Evolutionary conservation across 2,329 filamentous ascomycete genomes (phyloP).

Genomic region (Curvularia verruculosa): DNA sequence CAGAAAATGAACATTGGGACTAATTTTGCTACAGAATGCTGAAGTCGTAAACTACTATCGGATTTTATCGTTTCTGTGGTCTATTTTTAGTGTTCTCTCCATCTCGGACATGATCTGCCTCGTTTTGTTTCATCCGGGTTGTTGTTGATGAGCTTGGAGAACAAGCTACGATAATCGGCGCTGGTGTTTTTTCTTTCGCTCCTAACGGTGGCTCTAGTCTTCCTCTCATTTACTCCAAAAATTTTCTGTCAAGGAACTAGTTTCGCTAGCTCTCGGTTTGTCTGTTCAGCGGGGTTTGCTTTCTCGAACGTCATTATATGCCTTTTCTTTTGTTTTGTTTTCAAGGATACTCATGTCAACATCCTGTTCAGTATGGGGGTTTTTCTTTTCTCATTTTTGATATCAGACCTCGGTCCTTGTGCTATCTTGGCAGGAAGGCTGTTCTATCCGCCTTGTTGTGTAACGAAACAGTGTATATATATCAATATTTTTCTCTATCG

Average conservation of each 20-base stretch:
- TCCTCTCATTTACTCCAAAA: background rate
- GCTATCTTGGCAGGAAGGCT: background rate
- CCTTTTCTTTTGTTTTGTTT: background rate
- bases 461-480: background rate
- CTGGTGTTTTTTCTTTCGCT: background rate
- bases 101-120: background rate
- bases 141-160: background rate
- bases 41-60: constrained; percentile 30
- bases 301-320: background rate
- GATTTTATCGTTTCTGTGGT: background rate
- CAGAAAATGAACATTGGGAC: background rate
- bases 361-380: background rate
- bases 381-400: background rate
- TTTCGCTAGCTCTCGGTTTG: background rate
- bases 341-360: background rate
- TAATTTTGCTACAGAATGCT: constrained; percentile 32
- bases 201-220: background rate
- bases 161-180: background rate
- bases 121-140: background rate
- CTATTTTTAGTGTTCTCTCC: background rate
- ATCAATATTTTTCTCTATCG: background rate
- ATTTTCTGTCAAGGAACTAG: background rate
- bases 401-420: background rate
- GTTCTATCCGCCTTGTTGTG: background rate
- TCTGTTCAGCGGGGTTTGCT: background rate